Conservation (phyloP, 768 basidiomycete species). For the Mycena latifolia region DNA sequence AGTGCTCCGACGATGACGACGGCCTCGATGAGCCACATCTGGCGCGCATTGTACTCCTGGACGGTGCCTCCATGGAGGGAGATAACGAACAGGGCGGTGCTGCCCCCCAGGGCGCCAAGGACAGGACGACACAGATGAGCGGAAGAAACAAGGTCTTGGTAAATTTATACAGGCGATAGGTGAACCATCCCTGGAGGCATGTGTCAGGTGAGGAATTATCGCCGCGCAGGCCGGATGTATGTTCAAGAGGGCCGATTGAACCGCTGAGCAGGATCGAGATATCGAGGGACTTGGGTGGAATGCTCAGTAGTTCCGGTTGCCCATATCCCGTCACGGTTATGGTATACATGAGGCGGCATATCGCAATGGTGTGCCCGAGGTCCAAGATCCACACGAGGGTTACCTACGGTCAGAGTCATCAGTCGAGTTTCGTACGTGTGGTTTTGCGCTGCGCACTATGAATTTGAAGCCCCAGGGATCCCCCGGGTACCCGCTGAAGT, state of each 20-base stretch:
- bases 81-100: background rate
- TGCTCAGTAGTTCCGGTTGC: background rate
- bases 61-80: background rate
- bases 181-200: conserved; percentile 21
- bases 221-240: background rate
- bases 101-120: background rate
- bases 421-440: no score
- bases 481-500: conserved; percentile 10
- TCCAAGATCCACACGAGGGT: conserved; percentile 1
- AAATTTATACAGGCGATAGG: conserved; percentile 16
- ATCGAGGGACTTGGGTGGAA: conserved; percentile 9
- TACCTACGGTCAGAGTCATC: background rate
- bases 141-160: conserved; percentile 8
- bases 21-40: conserved; percentile 8
- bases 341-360: conserved; percentile 4
- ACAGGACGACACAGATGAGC: conserved; percentile 9
- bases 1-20: no score
- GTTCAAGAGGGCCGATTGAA: conserved; percentile 7
- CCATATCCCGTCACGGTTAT: conserved; percentile 17
- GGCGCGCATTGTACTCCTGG: background rate
- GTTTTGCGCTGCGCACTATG: background rate
- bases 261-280: conserved; percentile 13
- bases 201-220: background rate
- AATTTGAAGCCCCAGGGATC: no score
- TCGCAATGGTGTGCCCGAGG: conserved; percentile 7